Evolutionary conservation across 352 stramenopile genomes (phyloP), one percentile per base, ranked within the genome.

Genomic region (Phytopythium chamaehyphon): DNA sequence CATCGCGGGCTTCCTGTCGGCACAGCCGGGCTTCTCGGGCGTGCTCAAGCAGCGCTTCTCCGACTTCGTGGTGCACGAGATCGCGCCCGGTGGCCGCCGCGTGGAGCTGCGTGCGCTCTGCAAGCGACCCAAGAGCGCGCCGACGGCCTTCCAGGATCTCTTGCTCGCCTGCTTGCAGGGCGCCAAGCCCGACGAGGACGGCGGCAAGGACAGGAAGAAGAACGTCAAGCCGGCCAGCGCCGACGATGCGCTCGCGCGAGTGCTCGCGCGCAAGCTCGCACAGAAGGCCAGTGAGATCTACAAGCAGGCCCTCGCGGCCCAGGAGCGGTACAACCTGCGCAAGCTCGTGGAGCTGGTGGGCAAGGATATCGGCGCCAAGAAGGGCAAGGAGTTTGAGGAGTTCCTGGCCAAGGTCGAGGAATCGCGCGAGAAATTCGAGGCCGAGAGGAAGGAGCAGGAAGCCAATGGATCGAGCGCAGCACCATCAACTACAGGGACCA

Each of bases 21-120:
- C 57, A 2, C 22, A 40, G 31, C 33, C 39, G 1, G 79, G 83
- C 26, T 93, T 94, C 54, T 57, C 65, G 15, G 83, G 83, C 10
- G 59, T 86, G 48, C 51, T 94, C 19, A 94, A 95, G 69, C 77
- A 92, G 61, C 71, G 84, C 18, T 95, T 76, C 62, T 86, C 74
- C 23, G 86, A 96, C 51, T 95, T 93, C 59, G 61, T 95, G 46
- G 86, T 96, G 44, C 82, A 87, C 45, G 86, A 96, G 57, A 53
- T 94, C 22, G 33, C 59, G 3, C 40, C 23, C 21, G 58, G 44
- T 1, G 54, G 59, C 3, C 39, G 66, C 55, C 65, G 55, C 2
- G 69, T 84, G n/a, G 47, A 48, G 54, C 61, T 84, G 35, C 47
- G 56, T 31, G 69, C 22, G 16, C 57, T 79, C 28, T 65, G 61